Base-by-base conservation (phyloP, 148 eudicot genomes). In the Cornus florida region DNA sequence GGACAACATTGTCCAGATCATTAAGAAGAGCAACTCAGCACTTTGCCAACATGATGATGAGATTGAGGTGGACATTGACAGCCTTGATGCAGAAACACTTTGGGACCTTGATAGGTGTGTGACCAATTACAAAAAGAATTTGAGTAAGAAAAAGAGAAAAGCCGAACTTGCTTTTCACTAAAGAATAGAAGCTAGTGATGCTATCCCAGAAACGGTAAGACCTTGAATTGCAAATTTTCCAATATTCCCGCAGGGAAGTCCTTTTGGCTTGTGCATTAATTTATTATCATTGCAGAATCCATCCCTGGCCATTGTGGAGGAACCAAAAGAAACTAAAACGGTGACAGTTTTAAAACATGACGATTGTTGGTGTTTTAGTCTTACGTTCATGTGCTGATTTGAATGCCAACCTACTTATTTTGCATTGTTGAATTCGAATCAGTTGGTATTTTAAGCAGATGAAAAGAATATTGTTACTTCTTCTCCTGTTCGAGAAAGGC, bases 61-160 rank as follows among this genome's bases (percentile, higher is more conserved):
- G 86, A 87, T 94, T 82, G 98, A 94, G 84, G 98, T 94, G 64
- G 98, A 94, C 73, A 94, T 94, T 60, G 98, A 94, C 75, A 89
- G 88, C 79, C 92, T 92, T 76, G 98, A 94, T 83, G 82, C 89
- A 24, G 98, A 94, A 82, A 94, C 98, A 20, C 94, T 94, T 24
- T 94, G 98, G 98, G 98, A 94, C 79, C 90, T 94, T 65, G 98
- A 94, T 80, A 89, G 98, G 84, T 94, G 92, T 84, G 97, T 94
- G 24, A 87, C 89, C 28, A 94, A 94, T 80, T 94, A 87, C 87
- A 94, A 91, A 84, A 94, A 94, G 93, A 89, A 85, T 76, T 79
- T 91, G 67, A 94, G 98, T 82, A 94, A 94, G 88, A 73, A 88
- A 84, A 94, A 87, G 87, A 81, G 92, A 78, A 92, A 84, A 83